Conservation (phyloP, 2,329 filamentous ascomycete species). For the Cladosporium sp. region DNA sequence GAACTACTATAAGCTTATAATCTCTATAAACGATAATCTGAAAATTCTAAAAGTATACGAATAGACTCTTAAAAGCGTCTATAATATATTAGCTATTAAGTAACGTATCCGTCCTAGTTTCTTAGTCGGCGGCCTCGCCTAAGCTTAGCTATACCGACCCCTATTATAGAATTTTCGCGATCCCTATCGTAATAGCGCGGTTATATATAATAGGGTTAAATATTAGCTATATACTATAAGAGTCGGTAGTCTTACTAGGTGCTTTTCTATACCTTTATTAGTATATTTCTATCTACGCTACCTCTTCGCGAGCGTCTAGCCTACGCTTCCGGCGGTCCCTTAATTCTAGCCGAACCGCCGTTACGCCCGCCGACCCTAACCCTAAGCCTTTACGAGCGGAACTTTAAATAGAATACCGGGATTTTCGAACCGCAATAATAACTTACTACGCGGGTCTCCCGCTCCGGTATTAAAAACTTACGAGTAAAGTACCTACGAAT, state of each 20-base stretch:
- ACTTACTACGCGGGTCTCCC: not conserved
- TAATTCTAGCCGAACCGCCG: not conserved
- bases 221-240: not conserved
- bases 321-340: not conserved
- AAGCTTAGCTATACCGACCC: not conserved
- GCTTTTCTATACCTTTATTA: not conserved
- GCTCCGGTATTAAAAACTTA: not conserved
- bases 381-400: not conserved
- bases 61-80: not conserved
- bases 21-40: not conserved
- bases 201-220: not conserved
- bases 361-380: not conserved
- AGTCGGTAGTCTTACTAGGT: not conserved
- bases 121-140: not conserved
- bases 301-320: not conserved
- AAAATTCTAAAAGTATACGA: not conserved
- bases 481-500: not conserved
- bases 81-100: not conserved
- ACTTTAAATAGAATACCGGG: not conserved
- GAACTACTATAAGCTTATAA: not conserved
- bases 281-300: not conserved
- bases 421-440: not conserved
- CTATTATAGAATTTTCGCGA: not conserved
- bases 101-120: not conserved
- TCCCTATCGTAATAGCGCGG: not conserved